A percentile compares a stretch with the other conserved stretches of the same genome.
Evolutionary conservation across 1,284 basidiomycete genomes (phyloP).

Genomic region (Trametes sp.): DNA sequence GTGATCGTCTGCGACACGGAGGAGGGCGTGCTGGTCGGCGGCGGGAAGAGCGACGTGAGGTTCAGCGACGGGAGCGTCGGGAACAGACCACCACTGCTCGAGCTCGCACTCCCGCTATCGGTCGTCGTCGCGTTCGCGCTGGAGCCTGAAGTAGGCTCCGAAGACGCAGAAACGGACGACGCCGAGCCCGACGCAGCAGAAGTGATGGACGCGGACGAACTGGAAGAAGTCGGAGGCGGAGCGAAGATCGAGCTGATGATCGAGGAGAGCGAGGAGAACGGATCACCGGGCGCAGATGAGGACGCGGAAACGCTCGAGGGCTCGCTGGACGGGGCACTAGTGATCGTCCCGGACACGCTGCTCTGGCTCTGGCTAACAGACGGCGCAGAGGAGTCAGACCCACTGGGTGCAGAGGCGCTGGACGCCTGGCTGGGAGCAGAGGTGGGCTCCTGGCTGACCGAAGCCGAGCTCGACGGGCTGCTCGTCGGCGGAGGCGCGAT

Average conservation of each 20-base stretch:
- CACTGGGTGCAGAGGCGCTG: background rate
- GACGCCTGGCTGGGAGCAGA: background rate
- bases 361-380: too few species aligned
- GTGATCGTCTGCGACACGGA: conserved; percentile 2
- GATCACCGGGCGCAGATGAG: background rate
- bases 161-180: background rate
- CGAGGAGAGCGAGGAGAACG: conserved; percentile 1
- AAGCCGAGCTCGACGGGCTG: background rate
- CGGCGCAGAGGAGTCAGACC: conserved; percentile 1
- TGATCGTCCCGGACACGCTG: background rate
- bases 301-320: background rate
- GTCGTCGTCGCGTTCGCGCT: too few species aligned
- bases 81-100: background rate
- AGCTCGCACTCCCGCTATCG: background rate
- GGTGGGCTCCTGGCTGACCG: background rate
- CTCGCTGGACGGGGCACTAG: background rate
- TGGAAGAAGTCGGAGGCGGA: conserved; percentile 3
- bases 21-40: background rate
- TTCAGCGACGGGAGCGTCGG: background rate
- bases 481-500: background rate
- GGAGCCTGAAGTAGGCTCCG: background rate
- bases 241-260: background rate
- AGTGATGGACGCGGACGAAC: background rate
- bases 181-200: background rate
- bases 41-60: conserved; percentile 6